phyloP scores from a whole-genome alignment of 768 basidiomycete species.

The Podaxis sp. region DNA sequence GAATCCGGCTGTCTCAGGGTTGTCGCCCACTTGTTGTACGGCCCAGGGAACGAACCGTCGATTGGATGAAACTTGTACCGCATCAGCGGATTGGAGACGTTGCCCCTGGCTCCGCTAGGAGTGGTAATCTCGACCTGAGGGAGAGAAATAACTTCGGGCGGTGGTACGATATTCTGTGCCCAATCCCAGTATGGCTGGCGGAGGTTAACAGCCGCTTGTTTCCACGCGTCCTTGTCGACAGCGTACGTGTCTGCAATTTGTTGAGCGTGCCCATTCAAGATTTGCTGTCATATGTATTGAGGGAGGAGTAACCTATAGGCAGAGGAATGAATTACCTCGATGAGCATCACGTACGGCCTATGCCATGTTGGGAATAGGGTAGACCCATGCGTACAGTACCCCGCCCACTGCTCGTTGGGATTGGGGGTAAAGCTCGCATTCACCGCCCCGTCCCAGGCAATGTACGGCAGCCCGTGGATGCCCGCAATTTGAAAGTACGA shows the following conservation, averaged over 20 bases:
- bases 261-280: constrained; percentile 33
- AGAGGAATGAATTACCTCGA: constrained; percentile 32
- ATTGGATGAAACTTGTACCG: constrained; percentile 28
- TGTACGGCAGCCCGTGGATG: constrained; percentile 49
- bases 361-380: constrained; percentile 55
- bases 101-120: constrained; percentile 20
- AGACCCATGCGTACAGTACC: constrained; percentile 52
- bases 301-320: not conserved
- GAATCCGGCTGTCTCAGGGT: constrained; percentile 31
- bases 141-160: constrained; percentile 29
- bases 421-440: constrained; percentile 17
- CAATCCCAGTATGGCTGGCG: constrained; percentile 51
- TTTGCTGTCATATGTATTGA: constrained; percentile 33
- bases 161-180: constrained; percentile 35
- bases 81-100: constrained; percentile 27
- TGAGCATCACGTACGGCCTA: constrained; percentile 44
- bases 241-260: constrained; percentile 37
- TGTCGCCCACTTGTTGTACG: constrained; percentile 26
- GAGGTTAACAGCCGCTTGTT: constrained; percentile 28
- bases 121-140: constrained; percentile 23
- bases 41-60: constrained; percentile 24
- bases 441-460: constrained; percentile 38
- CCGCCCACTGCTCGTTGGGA: constrained; percentile 28
- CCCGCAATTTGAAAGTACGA: constrained; percentile 45
- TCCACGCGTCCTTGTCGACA: constrained; percentile 21